A percentile compares a stretch with the other conserved stretches of the same genome.
Conservation (phyloP, 176 grass and related monocot genomes). For the Oryza brachyantha region DNA sequence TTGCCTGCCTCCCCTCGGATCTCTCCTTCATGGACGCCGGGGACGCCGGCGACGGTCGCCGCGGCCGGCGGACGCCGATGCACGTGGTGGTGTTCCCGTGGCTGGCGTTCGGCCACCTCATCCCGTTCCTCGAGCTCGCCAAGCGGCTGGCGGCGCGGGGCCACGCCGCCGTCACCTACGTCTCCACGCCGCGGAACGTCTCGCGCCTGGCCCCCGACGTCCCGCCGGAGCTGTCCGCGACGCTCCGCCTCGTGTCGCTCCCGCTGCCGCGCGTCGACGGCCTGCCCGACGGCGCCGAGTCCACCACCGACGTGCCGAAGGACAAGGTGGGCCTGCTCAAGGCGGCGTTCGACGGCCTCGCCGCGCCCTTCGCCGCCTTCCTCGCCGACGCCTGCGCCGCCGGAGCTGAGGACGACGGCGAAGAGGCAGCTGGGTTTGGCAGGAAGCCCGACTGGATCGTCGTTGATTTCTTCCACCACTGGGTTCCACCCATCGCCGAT, state of each 20-base stretch:
- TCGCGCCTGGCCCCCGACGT: not conserved
- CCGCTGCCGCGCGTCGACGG: not conserved
- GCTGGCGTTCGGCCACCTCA: conserved; percentile 37
- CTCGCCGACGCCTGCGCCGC: not conserved
- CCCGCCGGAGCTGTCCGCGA: not conserved
- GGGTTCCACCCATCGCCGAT: too few relatives aligned
- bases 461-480: conserved; percentile 31
- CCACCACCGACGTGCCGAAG: conserved; percentile 8
- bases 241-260: not conserved
- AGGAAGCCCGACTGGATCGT: conserved; percentile 44
- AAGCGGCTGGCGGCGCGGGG: conserved; percentile 2
- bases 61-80: too few relatives aligned
- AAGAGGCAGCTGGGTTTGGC: not conserved
- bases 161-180: conserved; percentile 19
- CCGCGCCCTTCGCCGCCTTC: conserved; percentile 5
- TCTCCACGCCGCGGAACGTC: conserved; percentile 22
- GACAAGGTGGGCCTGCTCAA: not conserved
- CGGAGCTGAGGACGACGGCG: too few relatives aligned
- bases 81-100: conserved; percentile 41
- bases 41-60: too few relatives aligned
- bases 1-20: too few relatives aligned
- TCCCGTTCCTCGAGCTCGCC: conserved; percentile 35
- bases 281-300: conserved; percentile 5
- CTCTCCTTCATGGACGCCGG: too few relatives aligned
- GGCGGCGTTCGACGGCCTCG: conserved; percentile 29